Evolutionary conservation across 2,329 filamentous ascomycete species (phyloP), one percentile per base, ranked within the genome.

Genomic region (Pseudohalonectria lignicola): DNA sequence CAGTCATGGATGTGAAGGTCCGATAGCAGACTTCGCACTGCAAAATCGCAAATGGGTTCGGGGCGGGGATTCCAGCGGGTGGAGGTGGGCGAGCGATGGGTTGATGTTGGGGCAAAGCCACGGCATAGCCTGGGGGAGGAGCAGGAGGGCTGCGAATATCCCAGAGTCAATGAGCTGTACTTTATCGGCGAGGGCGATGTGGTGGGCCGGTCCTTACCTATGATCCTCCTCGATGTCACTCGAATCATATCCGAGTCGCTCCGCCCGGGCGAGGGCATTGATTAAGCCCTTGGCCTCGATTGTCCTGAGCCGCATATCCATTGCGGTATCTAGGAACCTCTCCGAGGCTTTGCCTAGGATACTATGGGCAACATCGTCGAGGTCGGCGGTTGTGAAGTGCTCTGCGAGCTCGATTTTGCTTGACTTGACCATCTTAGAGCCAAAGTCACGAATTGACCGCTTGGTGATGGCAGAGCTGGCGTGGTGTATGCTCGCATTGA

Each of bases 161-260:
- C n/a, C n/a, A n/a, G n/a, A n/a, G n/a, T n/a, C n/a, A n/a, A n/a
- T n/a, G n/a, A n/a, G n/a, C n/a, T n/a, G n/a, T n/a, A n/a, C n/a
- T n/a, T n/a, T n/a, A n/a, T n/a, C n/a, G n/a, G n/a, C n/a, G n/a
- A n/a, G n/a, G n/a, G n/a, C n/a, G n/a, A n/a, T n/a, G n/a, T n/a
- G n/a, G n/a, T n/a, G n/a, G n/a, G n/a, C n/a, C n/a, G n/a, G n/a
- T n/a, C n/a, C n/a, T n/a, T n/a, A n/a, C n/a, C 20, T 47, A 42
- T 52, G 29, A 44, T 55, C 36, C 15, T 68, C 63, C 23, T 67
- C 62, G 11, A 73, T 55, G 39, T 76, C 73, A 23, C 57, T 54
- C 0, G 59, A 55, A 36, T 74, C 65, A 39, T 76, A 77, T 2
- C 74, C 74, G 0, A 77, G 61, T 3, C 74, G 68, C 46, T 74